phyloP scores from a whole-genome alignment of 495 filamentous ascomycete species.

The Cairneyella variabilis region DNA sequence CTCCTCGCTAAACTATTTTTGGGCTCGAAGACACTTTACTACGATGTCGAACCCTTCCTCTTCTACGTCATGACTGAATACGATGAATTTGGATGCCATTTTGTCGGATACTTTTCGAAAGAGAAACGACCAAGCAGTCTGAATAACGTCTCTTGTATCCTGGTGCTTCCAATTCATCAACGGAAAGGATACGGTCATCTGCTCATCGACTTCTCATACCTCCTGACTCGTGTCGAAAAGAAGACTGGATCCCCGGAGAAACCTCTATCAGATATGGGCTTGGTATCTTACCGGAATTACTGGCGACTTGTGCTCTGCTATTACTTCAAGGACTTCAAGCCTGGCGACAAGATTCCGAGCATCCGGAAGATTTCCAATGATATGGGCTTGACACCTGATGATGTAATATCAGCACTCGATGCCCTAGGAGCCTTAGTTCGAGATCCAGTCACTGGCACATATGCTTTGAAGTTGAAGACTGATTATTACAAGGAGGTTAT shows the following conservation, averaged over 20 bases:
- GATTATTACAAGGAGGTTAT: slow-evolving; percentile 81
- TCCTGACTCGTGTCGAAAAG: slow-evolving; percentile 85
- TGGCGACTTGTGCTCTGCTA: slow-evolving; percentile 89
- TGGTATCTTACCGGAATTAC: slow-evolving; percentile 96
- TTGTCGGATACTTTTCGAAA: slow-evolving; percentile 98
- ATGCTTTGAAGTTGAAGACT: slow-evolving; percentile 83
- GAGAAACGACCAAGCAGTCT: slow-evolving; percentile 93
- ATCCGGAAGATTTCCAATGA: slow-evolving; percentile 81
- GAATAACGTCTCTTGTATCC: slow-evolving; percentile 96
- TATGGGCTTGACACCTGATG: slow-evolving; percentile 93
- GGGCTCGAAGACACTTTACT: slow-evolving; percentile 96
- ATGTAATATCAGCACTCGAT: slow-evolving; percentile 90
- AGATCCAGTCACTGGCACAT: slow-evolving; percentile 82
- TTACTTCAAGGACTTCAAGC: slow-evolving; percentile 44
- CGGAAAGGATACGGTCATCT: slow-evolving; percentile 96
- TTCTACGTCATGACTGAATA: slow-evolving; percentile 99
- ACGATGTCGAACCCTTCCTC: slow-evolving; percentile 96
- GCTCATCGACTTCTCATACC: slow-evolving; percentile 96
- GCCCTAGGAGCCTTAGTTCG: slow-evolving; percentile 81
- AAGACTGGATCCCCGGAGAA: slow-evolving; percentile 98
- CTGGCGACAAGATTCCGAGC: slow-evolving; percentile 36
- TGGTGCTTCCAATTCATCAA: slow-evolving; percentile 93
- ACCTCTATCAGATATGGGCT: slow-evolving; percentile 93
- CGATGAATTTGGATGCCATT: slow-evolving; percentile 90
- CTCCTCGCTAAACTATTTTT: slow-evolving; percentile 93